Evolutionary conservation across 1,284 basidiomycete species (phyloP).

Genomic region (Cystobasidiaceae sp.): DNA sequence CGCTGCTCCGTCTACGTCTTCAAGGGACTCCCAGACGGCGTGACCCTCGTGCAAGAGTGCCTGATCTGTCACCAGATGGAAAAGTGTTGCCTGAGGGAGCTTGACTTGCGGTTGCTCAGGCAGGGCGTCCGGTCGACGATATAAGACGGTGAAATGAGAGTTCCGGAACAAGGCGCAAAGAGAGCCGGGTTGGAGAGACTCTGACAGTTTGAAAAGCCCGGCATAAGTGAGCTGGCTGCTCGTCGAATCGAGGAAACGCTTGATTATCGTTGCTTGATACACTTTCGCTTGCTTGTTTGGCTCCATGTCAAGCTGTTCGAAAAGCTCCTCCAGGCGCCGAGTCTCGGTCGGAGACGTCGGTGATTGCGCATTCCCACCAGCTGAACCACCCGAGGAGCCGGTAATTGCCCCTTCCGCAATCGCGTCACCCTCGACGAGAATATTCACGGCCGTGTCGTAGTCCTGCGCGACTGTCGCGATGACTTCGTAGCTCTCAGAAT

Average conservation of each 20-base stretch:
- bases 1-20: slow-evolving; percentile 73
- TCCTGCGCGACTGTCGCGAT: slow-evolving; percentile 52
- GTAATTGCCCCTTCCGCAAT: slow-evolving; percentile 54
- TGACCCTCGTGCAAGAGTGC: slow-evolving; percentile 68
- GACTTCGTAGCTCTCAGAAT: slow-evolving; percentile 55
- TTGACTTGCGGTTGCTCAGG: neutral
- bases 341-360: neutral
- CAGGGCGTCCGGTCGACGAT: slow-evolving; percentile 53
- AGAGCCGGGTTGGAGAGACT: slow-evolving; percentile 45
- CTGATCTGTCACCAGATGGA: slow-evolving; percentile 74
- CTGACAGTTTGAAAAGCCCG: slow-evolving; percentile 52
- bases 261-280: slow-evolving; percentile 61
- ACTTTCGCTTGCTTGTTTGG: slow-evolving; percentile 57
- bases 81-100: slow-evolving; percentile 54
- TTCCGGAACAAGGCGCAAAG: slow-evolving; percentile 67
- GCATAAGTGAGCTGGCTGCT: slow-evolving; percentile 80
- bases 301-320: slow-evolving; percentile 32
- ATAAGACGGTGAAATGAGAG: slow-evolving; percentile 80
- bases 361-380: neutral
- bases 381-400: no score
- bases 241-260: slow-evolving; percentile 64
- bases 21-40: slow-evolving; percentile 79
- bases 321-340: slow-evolving; percentile 25
- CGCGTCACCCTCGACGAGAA: slow-evolving; percentile 70
- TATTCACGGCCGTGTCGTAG: slow-evolving; percentile 57